Conservation (phyloP, 1,284 basidiomycete genomes). For the Ganoderma meredithae region DNA sequence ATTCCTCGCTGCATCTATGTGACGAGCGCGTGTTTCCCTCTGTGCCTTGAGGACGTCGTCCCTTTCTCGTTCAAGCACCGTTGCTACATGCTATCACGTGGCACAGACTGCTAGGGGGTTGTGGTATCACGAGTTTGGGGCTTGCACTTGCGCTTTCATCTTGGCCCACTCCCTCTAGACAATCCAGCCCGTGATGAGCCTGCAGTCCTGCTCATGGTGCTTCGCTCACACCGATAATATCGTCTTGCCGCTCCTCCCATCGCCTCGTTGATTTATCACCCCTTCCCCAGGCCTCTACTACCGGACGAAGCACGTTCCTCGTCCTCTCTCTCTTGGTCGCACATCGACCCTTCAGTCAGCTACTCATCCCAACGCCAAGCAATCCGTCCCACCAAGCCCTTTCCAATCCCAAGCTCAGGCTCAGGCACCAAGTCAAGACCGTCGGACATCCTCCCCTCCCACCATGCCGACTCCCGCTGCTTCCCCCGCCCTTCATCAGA, state of each 20-base stretch:
- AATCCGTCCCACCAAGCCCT: slow-evolving; percentile 22
- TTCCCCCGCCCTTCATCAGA: slow-evolving; percentile 37
- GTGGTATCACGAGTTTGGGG: slow-evolving; percentile 31
- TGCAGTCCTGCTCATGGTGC: slow-evolving; percentile 37
- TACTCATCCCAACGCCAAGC: slow-evolving; percentile 42
- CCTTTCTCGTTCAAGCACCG: slow-evolving; percentile 28
- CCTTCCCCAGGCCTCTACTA: slow-evolving; percentile 45
- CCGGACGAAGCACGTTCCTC: slow-evolving; percentile 47
- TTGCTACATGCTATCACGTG: slow-evolving; percentile 32
- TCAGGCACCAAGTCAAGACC: slow-evolving; percentile 24
- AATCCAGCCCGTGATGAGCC: slow-evolving; percentile 33
- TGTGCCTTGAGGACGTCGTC: slow-evolving; percentile 30
- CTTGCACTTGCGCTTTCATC: slow-evolving; percentile 33
- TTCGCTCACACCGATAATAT: slow-evolving; percentile 29
- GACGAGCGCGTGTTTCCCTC: slow-evolving; percentile 34
- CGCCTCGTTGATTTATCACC: slow-evolving; percentile 34
- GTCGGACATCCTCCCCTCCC: slow-evolving; percentile 41
- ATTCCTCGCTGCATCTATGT: slow-evolving; percentile 39
- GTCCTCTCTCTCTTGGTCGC: slow-evolving; percentile 44
- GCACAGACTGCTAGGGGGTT: slow-evolving; percentile 22
- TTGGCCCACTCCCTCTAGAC: slow-evolving; percentile 24
- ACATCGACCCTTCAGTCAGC: slow-evolving; percentile 40
- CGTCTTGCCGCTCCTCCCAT: slow-evolving; percentile 22
- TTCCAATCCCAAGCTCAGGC: slow-evolving; percentile 26
- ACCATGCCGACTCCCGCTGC: slow-evolving; percentile 44